Percentiles rank a stretch among this genome's conserved stretches.
Conservation (phyloP, 306 rosid species). For the Malus sieversii region DNA sequence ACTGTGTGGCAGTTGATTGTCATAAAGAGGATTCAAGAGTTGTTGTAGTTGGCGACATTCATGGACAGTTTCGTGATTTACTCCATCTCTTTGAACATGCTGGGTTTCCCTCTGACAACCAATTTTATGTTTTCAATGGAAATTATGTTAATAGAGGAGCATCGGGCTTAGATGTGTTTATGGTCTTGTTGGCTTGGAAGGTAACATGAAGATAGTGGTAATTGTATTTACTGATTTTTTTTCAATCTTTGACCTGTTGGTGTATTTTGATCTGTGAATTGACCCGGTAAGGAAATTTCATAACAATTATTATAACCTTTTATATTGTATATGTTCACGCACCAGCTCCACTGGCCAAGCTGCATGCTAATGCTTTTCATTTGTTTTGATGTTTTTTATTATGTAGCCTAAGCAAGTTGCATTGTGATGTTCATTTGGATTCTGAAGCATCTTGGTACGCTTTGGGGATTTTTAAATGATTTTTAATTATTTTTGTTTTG, state of each 20-base stretch:
- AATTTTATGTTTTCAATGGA: conserved; percentile 72
- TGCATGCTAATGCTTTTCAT: background rate
- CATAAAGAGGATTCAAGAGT: conserved; percentile 59
- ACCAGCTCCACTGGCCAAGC: conserved; percentile 1
- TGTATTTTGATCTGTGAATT: background rate
- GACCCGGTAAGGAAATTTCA: background rate
- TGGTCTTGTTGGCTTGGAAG: conserved; percentile 89
- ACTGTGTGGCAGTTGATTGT: conserved; percentile 69
- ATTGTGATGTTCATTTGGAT: background rate
- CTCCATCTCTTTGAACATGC: conserved; percentile 51
- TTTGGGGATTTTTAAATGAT: background rate
- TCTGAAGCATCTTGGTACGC: background rate
- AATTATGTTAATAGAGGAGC: conserved; percentile 78
- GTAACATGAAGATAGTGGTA: conserved; percentile 34
- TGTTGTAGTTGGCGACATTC: conserved; percentile 71
- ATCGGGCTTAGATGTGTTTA: conserved; percentile 74
- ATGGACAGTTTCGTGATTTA: conserved; percentile 79
- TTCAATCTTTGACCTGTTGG: background rate
- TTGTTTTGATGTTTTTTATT: background rate
- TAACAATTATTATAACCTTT: background rate
- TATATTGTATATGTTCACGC: background rate
- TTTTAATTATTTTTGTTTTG: background rate
- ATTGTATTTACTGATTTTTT: conserved; percentile 3
- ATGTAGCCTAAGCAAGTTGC: background rate
- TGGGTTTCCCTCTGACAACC: conserved; percentile 68